A percentile compares a stretch with the other conserved stretches of the same genome.
These are phyloP conservation scores for Pulicaria dysenterica DNA, from an alignment of 129 eudicot genomes.

Conservation along the genomic window DNA sequence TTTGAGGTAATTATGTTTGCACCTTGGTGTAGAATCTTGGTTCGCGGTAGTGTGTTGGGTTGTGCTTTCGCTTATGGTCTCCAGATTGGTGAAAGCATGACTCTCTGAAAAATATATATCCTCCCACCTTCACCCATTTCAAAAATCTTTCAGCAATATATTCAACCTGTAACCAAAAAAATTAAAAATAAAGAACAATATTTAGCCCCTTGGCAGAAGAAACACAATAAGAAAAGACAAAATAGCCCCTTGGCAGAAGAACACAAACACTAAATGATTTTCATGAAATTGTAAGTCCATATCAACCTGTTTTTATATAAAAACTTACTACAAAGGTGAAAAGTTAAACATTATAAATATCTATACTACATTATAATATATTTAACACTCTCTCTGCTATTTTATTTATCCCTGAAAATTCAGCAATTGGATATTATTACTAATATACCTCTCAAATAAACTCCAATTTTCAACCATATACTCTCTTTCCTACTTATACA, in stretches of 20 bases:
- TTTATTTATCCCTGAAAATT: too few relatives aligned
- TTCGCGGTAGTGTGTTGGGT: constrained; percentile 90
- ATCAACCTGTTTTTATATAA: neutral
- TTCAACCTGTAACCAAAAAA: constrained; percentile 64
- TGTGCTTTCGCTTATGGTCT: constrained; percentile 73
- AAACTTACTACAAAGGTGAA: neutral
- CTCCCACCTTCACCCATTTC: constrained; percentile 96
- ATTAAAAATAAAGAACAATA: neutral
- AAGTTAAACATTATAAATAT: neutral
- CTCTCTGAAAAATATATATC: constrained; percentile 83
- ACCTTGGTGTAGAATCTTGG: constrained; percentile 98
- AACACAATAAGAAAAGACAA: neutral
- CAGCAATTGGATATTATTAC: too few relatives aligned
- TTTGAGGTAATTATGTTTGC: neutral
- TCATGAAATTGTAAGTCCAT: neutral
- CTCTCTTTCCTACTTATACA: too few relatives aligned
- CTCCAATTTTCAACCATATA: too few relatives aligned
- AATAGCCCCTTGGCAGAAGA: neutral
- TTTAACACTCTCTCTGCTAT: too few relatives aligned
- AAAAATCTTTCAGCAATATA: constrained; percentile 58
- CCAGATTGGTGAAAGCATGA: constrained; percentile 96
- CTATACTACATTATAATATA: too few relatives aligned
- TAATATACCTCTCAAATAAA: too few relatives aligned
- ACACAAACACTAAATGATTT: neutral
- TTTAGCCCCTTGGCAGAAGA: constrained; percentile 7